A percentile compares a stretch with the other conserved stretches of the same genome.
phyloP scores from a whole-genome alignment of 805 yeast species.

The Starmerella floricola region DNA sequence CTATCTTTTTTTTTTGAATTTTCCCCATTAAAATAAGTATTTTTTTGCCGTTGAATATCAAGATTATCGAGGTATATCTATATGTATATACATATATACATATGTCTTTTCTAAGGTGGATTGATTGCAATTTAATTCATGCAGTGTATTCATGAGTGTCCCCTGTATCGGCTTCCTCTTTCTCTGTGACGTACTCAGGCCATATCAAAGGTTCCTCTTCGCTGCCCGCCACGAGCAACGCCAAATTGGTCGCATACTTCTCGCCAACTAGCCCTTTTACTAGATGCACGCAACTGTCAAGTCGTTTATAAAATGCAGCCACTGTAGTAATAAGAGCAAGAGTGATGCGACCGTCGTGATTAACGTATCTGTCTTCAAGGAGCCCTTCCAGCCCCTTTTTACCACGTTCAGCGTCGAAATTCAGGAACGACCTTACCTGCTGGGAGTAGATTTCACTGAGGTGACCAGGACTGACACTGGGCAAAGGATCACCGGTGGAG shows the following conservation, averaged over 20 bases:
- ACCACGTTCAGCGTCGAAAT: not conserved
- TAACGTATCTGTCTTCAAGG: slow-evolving; percentile 4
- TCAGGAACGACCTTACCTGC: not conserved
- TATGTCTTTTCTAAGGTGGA: too few species aligned
- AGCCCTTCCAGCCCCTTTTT: not conserved
- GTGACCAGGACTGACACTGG: slow-evolving; percentile 26
- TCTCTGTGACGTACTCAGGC: not conserved
- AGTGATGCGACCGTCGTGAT: slow-evolving; percentile 22
- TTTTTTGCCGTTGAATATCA: too few species aligned
- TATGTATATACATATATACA: too few species aligned
- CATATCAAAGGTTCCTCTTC: slow-evolving; percentile 8
- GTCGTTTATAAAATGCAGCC: slow-evolving; percentile 24
- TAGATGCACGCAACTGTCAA: slow-evolving; percentile 24
- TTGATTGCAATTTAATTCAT: too few species aligned
- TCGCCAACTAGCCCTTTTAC: slow-evolving; percentile 30
- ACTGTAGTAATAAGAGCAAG: slow-evolving; percentile 20
- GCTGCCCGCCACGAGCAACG: slow-evolving; percentile 14
- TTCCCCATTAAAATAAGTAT: too few species aligned
- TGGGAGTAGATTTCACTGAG: slow-evolving; percentile 11
- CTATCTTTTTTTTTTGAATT: slow-evolving; percentile 7
- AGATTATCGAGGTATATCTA: too few species aligned
- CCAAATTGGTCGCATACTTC: slow-evolving; percentile 20
- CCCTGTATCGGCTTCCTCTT: too few species aligned
- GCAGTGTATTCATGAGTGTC: too few species aligned
- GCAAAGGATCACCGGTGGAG: slow-evolving; percentile 23